Conservation (phyloP, 805 yeast genomes). For the Candida parachauliodes region DNA sequence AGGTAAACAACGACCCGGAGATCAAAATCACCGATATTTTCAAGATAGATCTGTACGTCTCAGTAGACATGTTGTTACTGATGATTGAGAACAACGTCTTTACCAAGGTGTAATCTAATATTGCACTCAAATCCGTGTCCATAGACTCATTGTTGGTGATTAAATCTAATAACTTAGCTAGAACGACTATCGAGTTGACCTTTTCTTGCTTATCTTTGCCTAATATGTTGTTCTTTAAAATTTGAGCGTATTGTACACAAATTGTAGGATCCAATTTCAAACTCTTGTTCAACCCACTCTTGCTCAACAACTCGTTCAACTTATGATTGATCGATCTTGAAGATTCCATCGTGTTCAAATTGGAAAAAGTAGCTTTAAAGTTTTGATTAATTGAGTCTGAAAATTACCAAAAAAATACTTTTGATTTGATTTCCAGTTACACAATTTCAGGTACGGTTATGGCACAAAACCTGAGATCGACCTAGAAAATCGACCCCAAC, state of each 20-base stretch:
- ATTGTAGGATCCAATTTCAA: slow-evolving; percentile 29
- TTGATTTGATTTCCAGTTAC: no score
- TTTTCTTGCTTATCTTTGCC: slow-evolving; percentile 49
- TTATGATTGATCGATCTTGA: slow-evolving; percentile 42
- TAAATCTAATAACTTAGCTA: slow-evolving; percentile 50
- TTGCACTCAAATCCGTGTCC: slow-evolving; percentile 23
- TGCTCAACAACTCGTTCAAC: slow-evolving; percentile 40
- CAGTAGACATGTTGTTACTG: slow-evolving; percentile 38
- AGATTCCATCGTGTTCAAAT: slow-evolving; percentile 18
- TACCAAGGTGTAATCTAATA: slow-evolving; percentile 41
- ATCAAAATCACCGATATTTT: slow-evolving; percentile 40
- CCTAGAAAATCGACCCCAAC: no score
- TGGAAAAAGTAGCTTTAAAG: not conserved
- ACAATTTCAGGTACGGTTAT: no score
- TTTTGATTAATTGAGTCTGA: not conserved
- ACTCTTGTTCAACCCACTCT: slow-evolving; percentile 21
- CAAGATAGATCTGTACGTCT: slow-evolving; percentile 44
- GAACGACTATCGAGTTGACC: slow-evolving; percentile 49
- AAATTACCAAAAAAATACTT: not conserved
- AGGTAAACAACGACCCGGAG: slow-evolving; percentile 41
- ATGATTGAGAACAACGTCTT: slow-evolving; percentile 40
- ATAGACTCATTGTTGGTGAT: slow-evolving; percentile 38
- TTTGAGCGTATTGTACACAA: slow-evolving; percentile 31
- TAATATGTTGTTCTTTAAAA: slow-evolving; percentile 39
- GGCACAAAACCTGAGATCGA: no score